Evolutionary conservation across 345 rosid species (phyloP), one percentile per base, ranked within the genome.

Genomic region (Sisymbrium altissimum): DNA sequence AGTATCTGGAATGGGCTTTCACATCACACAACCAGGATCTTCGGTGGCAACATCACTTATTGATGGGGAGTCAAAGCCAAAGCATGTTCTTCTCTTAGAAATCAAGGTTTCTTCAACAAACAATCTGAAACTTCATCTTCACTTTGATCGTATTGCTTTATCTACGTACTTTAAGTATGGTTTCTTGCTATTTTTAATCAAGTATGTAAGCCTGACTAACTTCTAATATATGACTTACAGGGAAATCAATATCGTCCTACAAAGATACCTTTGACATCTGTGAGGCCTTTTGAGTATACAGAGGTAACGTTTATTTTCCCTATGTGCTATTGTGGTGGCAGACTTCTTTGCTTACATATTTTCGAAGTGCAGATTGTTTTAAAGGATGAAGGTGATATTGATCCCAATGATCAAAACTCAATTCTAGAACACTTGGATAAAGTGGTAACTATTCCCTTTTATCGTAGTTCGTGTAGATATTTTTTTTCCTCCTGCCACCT

Each of bases 1-100:
- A 83, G 93, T 95, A 75, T 83, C 90, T 17, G 99, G 99, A 55
- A 91, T 95, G 97, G 99, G 99, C 68, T 95, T 95, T 78, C 99
- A 95, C 83, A 83, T 95, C 64, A 92, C 97, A n/a, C 99, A 92
- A 83, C 97, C 99, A 18, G 97, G 99, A 72, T 95, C 99, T 64
- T 95, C 99, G n/a, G 84, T 95, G 59, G 99, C 99, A 61, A 95
- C 99, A 4, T 95, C 99, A 53, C 87, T 95, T 52, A 95, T 95
- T 78, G 97, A 92, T 81, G 99, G 99, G 71, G 99, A 95, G 79
- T 92, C 99, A 75, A 95, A 90, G 82, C 99, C 91, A 55, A 95
- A 95, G 80, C 99, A 95, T 80, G 96, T 89, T 68, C 96, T 95
- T 79, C 97, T 92, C 71, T 84, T 95, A 64, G 99, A 95, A 87